Conservation (phyloP, 169 alveolate genomes). For the Babesia bovis region DNA sequence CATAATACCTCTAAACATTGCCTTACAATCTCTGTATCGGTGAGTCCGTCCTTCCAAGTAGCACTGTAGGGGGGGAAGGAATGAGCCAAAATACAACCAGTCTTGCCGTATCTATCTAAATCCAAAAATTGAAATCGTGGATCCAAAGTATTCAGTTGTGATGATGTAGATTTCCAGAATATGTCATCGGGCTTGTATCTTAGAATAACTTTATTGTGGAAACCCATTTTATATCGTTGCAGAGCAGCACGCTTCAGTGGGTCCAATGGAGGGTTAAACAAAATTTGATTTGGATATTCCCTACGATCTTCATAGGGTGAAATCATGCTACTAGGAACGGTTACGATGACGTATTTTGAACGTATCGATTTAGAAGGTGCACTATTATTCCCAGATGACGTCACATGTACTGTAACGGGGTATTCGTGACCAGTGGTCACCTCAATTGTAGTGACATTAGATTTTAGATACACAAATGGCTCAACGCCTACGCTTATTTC, state of each 20-base stretch:
- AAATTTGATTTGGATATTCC: slow-evolving; percentile 57
- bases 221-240: slow-evolving; percentile 73
- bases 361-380: not conserved
- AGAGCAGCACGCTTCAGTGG: slow-evolving; percentile 64
- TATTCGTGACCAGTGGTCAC: slow-evolving; percentile 10
- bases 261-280: slow-evolving; percentile 68
- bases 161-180: slow-evolving; percentile 69
- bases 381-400: not conserved
- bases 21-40: slow-evolving; percentile 62
- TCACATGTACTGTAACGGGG: slow-evolving; percentile 14
- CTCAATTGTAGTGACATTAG: slow-evolving; percentile 60
- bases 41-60: slow-evolving; percentile 53
- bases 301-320: slow-evolving; percentile 29
- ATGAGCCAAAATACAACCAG: slow-evolving; percentile 76
- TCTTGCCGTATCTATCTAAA: slow-evolving; percentile 73
- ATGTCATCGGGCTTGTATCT: slow-evolving; percentile 68
- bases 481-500: slow-evolving; percentile 53
- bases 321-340: slow-evolving; percentile 42
- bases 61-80: slow-evolving; percentile 77
- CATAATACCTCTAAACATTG: slow-evolving; percentile 70
- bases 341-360: slow-evolving; percentile 25
- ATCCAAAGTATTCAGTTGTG: slow-evolving; percentile 75
- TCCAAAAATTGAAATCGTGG: slow-evolving; percentile 74
- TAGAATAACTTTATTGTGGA: slow-evolving; percentile 76
- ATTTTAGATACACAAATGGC: slow-evolving; percentile 53